Percentiles rank a stretch among this genome's conserved stretches.
phyloP scores from a whole-genome alignment of 345 rosid species.

The Brassica juncea region DNA sequence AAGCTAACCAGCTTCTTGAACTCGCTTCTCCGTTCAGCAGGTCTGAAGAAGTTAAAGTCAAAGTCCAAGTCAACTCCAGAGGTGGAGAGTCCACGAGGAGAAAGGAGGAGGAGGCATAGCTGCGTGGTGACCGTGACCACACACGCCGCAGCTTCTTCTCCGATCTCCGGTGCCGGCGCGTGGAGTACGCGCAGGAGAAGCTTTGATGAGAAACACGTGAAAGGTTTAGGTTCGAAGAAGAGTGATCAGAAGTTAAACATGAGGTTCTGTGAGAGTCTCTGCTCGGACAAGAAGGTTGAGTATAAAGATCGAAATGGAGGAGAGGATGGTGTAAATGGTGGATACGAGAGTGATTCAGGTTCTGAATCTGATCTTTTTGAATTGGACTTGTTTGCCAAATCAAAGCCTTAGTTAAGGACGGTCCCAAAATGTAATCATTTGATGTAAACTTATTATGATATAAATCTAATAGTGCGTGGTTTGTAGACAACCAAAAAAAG shows the following conservation, averaged over 20 bases:
- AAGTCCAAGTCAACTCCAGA: slow-evolving; percentile 44
- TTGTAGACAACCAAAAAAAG: not conserved
- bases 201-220: slow-evolving; percentile 53
- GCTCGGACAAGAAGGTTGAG: slow-evolving; percentile 36
- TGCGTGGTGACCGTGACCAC: slow-evolving; percentile 49
- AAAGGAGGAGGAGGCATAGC: slow-evolving; percentile 69
- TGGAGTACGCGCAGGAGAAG: slow-evolving; percentile 60
- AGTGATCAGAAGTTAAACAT: slow-evolving; percentile 14
- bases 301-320: slow-evolving; percentile 8
- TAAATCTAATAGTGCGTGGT: not conserved
- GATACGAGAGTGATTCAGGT: slow-evolving; percentile 81
- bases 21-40: slow-evolving; percentile 70
- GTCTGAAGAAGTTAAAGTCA: slow-evolving; percentile 65
- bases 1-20: slow-evolving; percentile 75
- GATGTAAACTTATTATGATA: slow-evolving; percentile 19
- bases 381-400: slow-evolving; percentile 47
- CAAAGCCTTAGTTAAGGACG: slow-evolving; percentile 12
- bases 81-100: slow-evolving; percentile 66
- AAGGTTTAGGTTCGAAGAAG: slow-evolving; percentile 27
- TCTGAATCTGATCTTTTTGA: slow-evolving; percentile 96
- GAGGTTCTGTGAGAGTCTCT: slow-evolving; percentile 17
- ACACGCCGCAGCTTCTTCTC: slow-evolving; percentile 48
- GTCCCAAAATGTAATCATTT: not conserved
- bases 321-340: slow-evolving; percentile 46
- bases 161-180: slow-evolving; percentile 51